Conservation (phyloP, 306 rosid genomes). For the Senna tora region DNA sequence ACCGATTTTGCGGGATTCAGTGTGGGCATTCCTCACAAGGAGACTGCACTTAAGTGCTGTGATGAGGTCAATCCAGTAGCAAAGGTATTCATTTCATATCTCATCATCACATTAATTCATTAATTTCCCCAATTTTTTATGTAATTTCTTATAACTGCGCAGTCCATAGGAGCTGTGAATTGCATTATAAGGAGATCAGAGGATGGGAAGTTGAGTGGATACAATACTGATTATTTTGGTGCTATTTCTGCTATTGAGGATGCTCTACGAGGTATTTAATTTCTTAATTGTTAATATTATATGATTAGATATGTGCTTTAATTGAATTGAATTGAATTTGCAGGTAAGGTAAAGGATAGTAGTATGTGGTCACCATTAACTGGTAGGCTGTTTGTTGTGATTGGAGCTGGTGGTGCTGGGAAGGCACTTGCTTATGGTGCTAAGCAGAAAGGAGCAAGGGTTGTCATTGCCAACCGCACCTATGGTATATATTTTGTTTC, state of each 20-base stretch:
- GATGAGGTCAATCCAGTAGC: constrained; percentile 95
- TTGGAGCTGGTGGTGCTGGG: constrained; percentile 98
- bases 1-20: constrained; percentile 90
- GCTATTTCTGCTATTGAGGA: constrained; percentile 90
- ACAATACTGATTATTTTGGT: constrained; percentile 83
- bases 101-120: constrained; percentile 21
- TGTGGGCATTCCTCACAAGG: constrained; percentile 86
- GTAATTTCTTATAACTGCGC: constrained; percentile 27
- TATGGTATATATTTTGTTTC: constrained; percentile 53
- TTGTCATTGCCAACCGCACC: constrained; percentile 94
- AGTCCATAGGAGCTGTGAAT: constrained; percentile 96
- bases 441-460: constrained; percentile 84
- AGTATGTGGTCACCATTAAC: constrained; percentile 73
- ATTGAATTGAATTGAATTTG: constrained; percentile 35
- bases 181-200: constrained; percentile 70
- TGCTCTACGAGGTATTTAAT: constrained; percentile 68
- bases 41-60: constrained; percentile 71
- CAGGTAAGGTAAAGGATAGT: constrained; percentile 50
- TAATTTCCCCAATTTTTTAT: neutral
- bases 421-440: constrained; percentile 98
- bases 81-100: constrained; percentile 65
- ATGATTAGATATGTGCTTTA: too few relatives aligned
- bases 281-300: too few relatives aligned
- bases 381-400: constrained; percentile 84
- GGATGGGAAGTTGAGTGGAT: constrained; percentile 88